These are phyloP conservation scores for Diaporthe citriasiana DNA, from an alignment of 2,329 filamentous ascomycete genomes.

Conservation along the genomic window DNA sequence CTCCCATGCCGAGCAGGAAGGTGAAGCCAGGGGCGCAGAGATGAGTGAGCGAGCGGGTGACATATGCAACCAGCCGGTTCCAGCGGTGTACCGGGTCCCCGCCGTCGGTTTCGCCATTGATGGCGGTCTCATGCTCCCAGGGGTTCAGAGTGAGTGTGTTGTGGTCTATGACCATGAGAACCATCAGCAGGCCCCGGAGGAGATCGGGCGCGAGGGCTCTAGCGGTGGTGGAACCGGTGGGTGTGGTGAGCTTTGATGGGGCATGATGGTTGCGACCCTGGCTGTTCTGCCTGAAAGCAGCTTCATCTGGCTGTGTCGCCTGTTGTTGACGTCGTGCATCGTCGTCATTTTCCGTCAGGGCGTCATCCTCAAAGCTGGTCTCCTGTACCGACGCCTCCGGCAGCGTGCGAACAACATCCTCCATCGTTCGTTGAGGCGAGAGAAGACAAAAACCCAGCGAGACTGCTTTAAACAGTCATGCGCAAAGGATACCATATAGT, in stretches of 20 bases:
- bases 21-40: slow-evolving; percentile 62
- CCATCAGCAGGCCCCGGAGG: slow-evolving; percentile 60
- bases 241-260: slow-evolving; percentile 16
- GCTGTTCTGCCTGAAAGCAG: neutral
- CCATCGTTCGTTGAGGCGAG: neutral
- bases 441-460: neutral
- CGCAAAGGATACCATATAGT: neutral
- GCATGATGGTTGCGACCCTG: neutral
- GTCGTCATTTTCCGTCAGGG: slow-evolving; percentile 28
- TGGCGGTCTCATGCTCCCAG: slow-evolving; percentile 58
- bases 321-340: slow-evolving; percentile 3
- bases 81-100: slow-evolving; percentile 52
- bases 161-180: slow-evolving; percentile 61
- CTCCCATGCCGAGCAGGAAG: slow-evolving; percentile 61
- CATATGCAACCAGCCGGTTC: slow-evolving; percentile 56
- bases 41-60: slow-evolving; percentile 59
- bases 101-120: slow-evolving; percentile 53
- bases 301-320: neutral
- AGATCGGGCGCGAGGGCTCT: slow-evolving; percentile 60
- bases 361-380: slow-evolving; percentile 44
- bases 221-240: slow-evolving; percentile 33
- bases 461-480: neutral
- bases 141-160: slow-evolving; percentile 55
- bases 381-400: slow-evolving; percentile 43
- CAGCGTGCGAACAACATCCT: slow-evolving; percentile 32